Conservation (phyloP, 1,284 basidiomycete genomes). For the Xerocomus amazonicus region DNA sequence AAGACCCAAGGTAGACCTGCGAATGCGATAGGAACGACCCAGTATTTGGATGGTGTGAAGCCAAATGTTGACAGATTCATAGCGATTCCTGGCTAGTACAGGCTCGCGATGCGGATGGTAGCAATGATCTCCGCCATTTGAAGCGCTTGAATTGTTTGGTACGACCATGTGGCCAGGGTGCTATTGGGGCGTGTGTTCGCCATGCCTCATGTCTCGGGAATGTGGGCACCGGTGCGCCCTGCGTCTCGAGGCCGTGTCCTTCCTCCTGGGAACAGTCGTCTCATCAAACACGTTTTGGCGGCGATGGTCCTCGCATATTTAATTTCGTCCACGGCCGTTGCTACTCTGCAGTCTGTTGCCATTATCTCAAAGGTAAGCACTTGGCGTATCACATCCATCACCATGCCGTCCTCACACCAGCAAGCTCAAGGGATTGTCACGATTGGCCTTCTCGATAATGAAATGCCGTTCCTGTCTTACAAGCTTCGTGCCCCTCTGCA, state of each 20-base stretch:
- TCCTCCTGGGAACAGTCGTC: too few species aligned
- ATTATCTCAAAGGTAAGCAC: too few species aligned
- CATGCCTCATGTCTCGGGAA: conserved; percentile 20
- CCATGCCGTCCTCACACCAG: too few species aligned
- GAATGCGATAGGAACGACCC: conserved; percentile 28
- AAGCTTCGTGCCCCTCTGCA: too few species aligned
- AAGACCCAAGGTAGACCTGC: conserved; percentile 27
- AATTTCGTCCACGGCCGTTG: conserved; percentile 15
- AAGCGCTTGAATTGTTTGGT: conserved; percentile 25
- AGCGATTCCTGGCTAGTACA: conserved; percentile 12
- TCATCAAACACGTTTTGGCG: conserved; percentile 1
- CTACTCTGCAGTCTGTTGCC: too few species aligned
- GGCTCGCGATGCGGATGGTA: conserved; percentile 16
- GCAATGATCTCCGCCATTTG: conserved; percentile 24
- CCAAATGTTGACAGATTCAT: conserved; percentile 32
- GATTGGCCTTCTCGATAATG: too few species aligned
- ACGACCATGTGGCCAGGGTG: conserved; percentile 26
- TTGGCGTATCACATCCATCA: too few species aligned
- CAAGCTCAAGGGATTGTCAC: too few species aligned
- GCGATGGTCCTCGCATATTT: conserved; percentile 9
- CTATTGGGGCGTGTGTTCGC: conserved; percentile 8
- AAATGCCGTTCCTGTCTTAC: too few species aligned
- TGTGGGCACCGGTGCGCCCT: too few species aligned
- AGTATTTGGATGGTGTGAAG: conserved; percentile 29
- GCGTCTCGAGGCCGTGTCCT: too few species aligned